Conservation (phyloP, 139 green algal genomes). For the Chlamydomonas incerta region DNA sequence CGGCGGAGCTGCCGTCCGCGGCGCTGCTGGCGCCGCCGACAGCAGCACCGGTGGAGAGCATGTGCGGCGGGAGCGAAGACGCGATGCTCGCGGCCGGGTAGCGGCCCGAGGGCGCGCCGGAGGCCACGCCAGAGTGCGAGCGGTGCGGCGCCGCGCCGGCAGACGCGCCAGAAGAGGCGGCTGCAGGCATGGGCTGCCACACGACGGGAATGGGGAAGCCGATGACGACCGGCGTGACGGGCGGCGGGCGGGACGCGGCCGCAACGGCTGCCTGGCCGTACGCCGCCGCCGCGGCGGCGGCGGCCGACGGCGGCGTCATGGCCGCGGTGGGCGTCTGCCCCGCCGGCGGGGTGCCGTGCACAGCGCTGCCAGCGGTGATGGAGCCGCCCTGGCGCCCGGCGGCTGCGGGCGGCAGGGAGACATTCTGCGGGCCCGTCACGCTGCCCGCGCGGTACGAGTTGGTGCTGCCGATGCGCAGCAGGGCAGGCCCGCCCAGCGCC, state of each 20-base stretch:
- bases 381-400: no score
- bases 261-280: background rate
- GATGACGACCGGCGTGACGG: background rate
- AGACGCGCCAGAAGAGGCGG: background rate
- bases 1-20: no score
- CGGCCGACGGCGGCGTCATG: background rate
- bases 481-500: no score
- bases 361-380: background rate
- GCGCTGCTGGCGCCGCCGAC: background rate
- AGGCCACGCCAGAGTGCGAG: background rate
- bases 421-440: background rate
- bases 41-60: background rate
- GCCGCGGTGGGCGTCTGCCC: no score
- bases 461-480: background rate
- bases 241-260: background rate
- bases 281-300: background rate
- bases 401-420: no score
- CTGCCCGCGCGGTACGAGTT: background rate
- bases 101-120: no score
- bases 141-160: background rate
- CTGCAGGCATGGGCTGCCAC: conserved; percentile 13
- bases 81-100: no score
- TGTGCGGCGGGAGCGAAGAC: no score
- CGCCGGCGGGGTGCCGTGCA: background rate
- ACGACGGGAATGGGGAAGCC: conserved; percentile 42